Conservation (phyloP, 1,139 yeast species). For the Taiozyma sp. region DNA sequence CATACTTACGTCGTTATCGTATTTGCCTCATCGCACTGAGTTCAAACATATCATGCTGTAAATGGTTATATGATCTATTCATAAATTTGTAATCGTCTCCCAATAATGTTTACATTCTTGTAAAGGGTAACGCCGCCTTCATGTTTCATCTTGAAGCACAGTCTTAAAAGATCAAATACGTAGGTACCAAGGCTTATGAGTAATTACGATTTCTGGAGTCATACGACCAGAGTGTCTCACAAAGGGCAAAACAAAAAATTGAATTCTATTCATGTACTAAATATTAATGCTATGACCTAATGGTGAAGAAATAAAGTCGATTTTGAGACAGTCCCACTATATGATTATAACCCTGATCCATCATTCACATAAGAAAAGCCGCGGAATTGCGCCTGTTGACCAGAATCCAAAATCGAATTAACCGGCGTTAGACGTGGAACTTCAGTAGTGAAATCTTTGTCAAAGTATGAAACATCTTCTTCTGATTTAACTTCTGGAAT, state of each 20-base stretch:
- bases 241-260: background rate
- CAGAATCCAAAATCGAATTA: slow-evolving; percentile 78
- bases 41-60: too few relatives aligned
- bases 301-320: background rate
- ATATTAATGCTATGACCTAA: background rate
- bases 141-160: too few relatives aligned
- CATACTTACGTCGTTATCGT: too few relatives aligned
- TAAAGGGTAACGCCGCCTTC: too few relatives aligned
- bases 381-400: slow-evolving; percentile 94
- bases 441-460: slow-evolving; percentile 91
- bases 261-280: background rate
- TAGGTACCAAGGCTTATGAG: too few relatives aligned
- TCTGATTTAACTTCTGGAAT: slow-evolving; percentile 78
- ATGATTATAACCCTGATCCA: slow-evolving; percentile 26
- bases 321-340: background rate
- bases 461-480: slow-evolving; percentile 90
- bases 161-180: too few relatives aligned
- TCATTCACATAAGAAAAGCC: slow-evolving; percentile 92
- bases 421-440: slow-evolving; percentile 95
- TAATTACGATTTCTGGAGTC: too few relatives aligned
- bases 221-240: background rate
- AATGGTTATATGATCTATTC: too few relatives aligned
- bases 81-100: too few relatives aligned
- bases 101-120: too few relatives aligned
- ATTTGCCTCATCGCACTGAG: too few relatives aligned